These are phyloP conservation scores for Primulina tabacum DNA, from an alignment of 257 asterid species.

Conservation along the genomic window DNA sequence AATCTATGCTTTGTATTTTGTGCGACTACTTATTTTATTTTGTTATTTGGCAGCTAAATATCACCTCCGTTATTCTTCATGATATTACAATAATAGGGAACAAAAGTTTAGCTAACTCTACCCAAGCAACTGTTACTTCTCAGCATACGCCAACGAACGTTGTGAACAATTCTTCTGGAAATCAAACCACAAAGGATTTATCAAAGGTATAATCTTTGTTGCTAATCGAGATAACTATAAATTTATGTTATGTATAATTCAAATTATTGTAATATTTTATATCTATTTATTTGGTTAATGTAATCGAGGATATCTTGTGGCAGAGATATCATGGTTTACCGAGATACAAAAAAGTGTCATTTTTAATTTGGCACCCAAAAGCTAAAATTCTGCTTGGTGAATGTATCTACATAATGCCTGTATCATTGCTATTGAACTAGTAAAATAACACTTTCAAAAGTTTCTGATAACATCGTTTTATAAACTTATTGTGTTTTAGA, in stretches of 20 bases:
- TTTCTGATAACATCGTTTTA: background rate
- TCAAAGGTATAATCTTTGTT: conserved; percentile 50
- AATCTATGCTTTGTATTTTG: background rate
- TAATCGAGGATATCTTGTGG: background rate
- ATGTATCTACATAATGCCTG: background rate
- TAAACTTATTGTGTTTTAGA: conserved; percentile 34
- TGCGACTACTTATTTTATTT: conserved; percentile 9
- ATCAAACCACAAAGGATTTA: conserved; percentile 33
- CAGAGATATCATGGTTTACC: background rate
- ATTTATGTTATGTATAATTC: background rate
- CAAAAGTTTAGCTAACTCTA: conserved; percentile 28
- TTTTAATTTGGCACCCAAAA: background rate
- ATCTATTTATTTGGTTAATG: background rate
- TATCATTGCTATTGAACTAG: background rate
- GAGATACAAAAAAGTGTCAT: background rate
- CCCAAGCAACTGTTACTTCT: conserved; percentile 11
- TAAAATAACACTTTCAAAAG: background rate
- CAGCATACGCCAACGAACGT: background rate
- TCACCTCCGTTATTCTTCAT: conserved; percentile 39
- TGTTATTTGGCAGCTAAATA: conserved; percentile 52
- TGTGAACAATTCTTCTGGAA: conserved; percentile 29
- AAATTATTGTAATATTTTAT: background rate
- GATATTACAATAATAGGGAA: conserved; percentile 31
- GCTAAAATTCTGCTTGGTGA: background rate
- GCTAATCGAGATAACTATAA: background rate